Evolutionary conservation across 2,329 filamentous ascomycete species (phyloP).

Genomic region (Trichoderma oligosporum): DNA sequence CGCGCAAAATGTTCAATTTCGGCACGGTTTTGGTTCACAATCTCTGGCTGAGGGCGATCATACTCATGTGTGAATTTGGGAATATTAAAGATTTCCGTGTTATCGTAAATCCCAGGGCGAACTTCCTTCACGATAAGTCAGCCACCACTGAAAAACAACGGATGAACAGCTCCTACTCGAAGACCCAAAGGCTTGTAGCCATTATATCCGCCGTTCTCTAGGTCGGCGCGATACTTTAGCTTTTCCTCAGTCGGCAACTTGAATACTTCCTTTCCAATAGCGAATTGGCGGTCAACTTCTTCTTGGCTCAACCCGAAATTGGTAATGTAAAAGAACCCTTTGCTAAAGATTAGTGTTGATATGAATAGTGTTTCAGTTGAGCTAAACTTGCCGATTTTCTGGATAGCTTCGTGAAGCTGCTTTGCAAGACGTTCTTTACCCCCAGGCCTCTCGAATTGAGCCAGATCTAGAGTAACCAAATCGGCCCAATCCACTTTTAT

Average conservation of each 20-base stretch:
- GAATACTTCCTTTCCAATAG: conserved; percentile 57
- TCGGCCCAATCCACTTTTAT: conserved; percentile 48
- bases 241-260: conserved; percentile 55
- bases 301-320: conserved; percentile 61
- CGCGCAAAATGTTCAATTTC: conserved; percentile 36
- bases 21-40: conserved; percentile 31
- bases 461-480: conserved; percentile 54
- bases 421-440: conserved; percentile 52
- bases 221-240: conserved; percentile 50
- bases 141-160: not conserved
- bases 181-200: conserved; percentile 51
- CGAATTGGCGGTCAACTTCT: conserved; percentile 58
- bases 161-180: conserved; percentile 19
- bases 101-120: conserved; percentile 34
- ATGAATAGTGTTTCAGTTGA: too few species aligned
- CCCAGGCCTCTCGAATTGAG: conserved; percentile 49
- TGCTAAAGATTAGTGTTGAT: not conserved
- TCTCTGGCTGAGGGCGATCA: conserved; percentile 31
- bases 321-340: conserved; percentile 59
- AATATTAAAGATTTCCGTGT: conserved; percentile 41
- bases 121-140: conserved; percentile 26
- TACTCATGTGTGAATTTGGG: conserved; percentile 38
- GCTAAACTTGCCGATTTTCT: conserved; percentile 33
- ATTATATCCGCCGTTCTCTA: conserved; percentile 53
- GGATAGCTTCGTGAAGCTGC: conserved; percentile 53